Percentiles rank a stretch among this genome's conserved stretches.
These are phyloP conservation scores for Penicillium sp. DNA, from an alignment of 2,329 filamentous ascomycete genomes.

Conservation along the genomic window DNA sequence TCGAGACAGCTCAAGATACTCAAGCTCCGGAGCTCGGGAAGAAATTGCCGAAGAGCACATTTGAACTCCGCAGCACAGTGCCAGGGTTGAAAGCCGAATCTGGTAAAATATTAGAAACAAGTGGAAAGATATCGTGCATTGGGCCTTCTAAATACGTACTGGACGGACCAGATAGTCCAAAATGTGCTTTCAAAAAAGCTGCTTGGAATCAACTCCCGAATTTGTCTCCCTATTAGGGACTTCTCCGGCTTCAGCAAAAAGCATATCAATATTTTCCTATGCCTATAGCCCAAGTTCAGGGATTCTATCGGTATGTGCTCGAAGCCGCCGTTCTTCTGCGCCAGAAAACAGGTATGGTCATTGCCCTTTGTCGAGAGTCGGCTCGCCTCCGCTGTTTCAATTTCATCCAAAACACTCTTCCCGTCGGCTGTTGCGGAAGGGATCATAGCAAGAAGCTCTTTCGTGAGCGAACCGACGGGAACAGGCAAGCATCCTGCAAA, in stretches of 20 bases:
- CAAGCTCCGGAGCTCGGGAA: neutral
- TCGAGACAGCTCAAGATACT: neutral
- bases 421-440: neutral
- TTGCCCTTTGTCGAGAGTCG: neutral
- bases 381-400: neutral
- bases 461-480: neutral
- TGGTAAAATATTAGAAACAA: neutral
- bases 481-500: constrained; percentile 26
- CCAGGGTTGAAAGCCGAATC: neutral
- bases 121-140: too few relatives aligned
- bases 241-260: constrained; percentile 15
- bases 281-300: neutral
- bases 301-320: neutral
- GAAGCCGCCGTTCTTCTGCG: neutral
- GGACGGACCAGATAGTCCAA: constrained; percentile 27
- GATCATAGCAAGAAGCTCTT: neutral
- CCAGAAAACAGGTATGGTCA: neutral
- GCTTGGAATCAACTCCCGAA: constrained; percentile 25
- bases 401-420: neutral
- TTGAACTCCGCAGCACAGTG: constrained; percentile 18
- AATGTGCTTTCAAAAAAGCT: constrained; percentile 28
- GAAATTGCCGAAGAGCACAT: constrained; percentile 26
- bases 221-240: constrained; percentile 28
- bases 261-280: neutral
- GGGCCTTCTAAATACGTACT: constrained; percentile 7